Evolutionary conservation across 805 yeast species (phyloP).

Genomic region (Starmerella bombi): DNA sequence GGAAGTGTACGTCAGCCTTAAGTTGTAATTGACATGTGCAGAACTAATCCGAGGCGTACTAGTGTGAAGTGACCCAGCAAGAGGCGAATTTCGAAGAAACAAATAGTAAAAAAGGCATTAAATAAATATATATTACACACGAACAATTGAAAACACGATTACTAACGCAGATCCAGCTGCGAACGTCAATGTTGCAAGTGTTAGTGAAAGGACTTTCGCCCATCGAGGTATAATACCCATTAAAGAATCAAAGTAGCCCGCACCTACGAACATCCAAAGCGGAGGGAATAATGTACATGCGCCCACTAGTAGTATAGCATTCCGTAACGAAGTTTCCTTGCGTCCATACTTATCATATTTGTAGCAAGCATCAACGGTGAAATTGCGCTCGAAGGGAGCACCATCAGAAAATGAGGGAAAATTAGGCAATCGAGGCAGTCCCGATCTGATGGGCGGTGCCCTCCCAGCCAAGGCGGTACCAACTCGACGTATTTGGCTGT

Average conservation of each 20-base stretch:
- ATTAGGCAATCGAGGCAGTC: too few relatives aligned
- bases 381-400: too few relatives aligned
- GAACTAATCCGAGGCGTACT: too few relatives aligned
- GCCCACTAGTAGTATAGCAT: conserved; percentile 20
- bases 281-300: conserved; percentile 28
- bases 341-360: conserved; percentile 21
- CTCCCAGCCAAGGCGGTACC: too few relatives aligned
- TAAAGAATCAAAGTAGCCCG: conserved; percentile 27
- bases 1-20: too few relatives aligned
- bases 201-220: conserved; percentile 25
- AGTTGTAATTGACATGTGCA: too few relatives aligned
- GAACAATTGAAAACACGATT: conserved; percentile 33
- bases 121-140: conserved; percentile 4
- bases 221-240: conserved; percentile 26
- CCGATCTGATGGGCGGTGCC: too few relatives aligned
- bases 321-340: conserved; percentile 4
- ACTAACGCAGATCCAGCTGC: conserved; percentile 37
- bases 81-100: too few relatives aligned
- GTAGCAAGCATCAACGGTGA: too few relatives aligned
- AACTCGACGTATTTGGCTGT: too few relatives aligned
- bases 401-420: too few relatives aligned
- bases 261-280: conserved; percentile 29
- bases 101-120: not conserved
- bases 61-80: too few relatives aligned
- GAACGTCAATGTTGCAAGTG: conserved; percentile 26